Evolutionary conservation across 495 filamentous ascomycete species (phyloP), one percentile per base, ranked within the genome.

Genomic region (Physcia stellaris): DNA sequence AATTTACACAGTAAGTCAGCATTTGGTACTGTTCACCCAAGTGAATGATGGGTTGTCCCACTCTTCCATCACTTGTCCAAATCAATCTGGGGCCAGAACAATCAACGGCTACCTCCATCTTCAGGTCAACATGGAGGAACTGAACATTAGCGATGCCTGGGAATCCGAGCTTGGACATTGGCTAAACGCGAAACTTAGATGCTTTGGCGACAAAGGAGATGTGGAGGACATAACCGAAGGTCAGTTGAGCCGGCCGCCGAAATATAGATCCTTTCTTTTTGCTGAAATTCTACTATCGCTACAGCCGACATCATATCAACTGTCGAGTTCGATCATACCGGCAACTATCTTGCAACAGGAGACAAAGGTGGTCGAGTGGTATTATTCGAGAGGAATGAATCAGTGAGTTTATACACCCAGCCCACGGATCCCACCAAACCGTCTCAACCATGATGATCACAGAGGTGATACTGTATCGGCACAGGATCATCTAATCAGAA

Each of bases 211-310:
- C 68, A 98, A 98, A 67, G 90, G 90, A 43, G 90, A 98, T 64
- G 92, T 96, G 48, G 90, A 98, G 61, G 90, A 98, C 66, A 98
- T 98, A 49, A 98, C 90, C 66, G 90, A 98, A 83, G 88, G 88
- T 94, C 70, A 44, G 66, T 53, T 17, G 34, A 27, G 3, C 19
- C 3, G 15, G 30, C 29, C 27, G 17, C 15, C 24, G n/a, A n/a
- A n/a, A n/a, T n/a, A n/a, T n/a, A n/a, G n/a, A n/a, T 5, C 28
- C 21, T 27, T 35, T 9, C 33, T 20, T 2, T 24, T 13, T 39
- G 22, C 32, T 54, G 28, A 38, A 37, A 12, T 41, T 15, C 23
- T 9, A n/a, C 12, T 33, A 32, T 35, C n/a, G 26, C 18, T 40
- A 57, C 50, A 95, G 90, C 90, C 56, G 90, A 98, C 64, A 98